Conservation (phyloP, 768 basidiomycete genomes). For the Tulasnella sp. region DNA sequence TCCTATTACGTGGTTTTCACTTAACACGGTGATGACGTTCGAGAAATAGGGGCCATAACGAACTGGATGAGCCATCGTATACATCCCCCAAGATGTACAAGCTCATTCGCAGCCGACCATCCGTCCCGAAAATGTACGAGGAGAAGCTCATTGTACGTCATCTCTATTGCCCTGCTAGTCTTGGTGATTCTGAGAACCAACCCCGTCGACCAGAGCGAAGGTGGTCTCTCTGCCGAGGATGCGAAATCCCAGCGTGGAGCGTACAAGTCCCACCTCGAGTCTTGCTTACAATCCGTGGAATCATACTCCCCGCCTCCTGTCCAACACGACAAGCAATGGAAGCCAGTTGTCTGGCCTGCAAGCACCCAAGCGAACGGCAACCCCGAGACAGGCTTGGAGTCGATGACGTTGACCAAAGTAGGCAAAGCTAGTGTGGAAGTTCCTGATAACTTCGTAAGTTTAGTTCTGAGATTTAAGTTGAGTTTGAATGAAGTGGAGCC, state of each 20-base stretch:
- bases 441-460: constrained; percentile 56
- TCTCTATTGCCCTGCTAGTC: neutral
- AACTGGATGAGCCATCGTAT: constrained; percentile 77
- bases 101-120: constrained; percentile 66
- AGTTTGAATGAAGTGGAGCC: neutral
- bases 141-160: constrained; percentile 59
- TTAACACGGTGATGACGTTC: neutral
- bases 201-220: constrained; percentile 36
- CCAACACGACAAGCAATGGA: constrained; percentile 67
- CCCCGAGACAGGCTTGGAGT: constrained; percentile 62
- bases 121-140: constrained; percentile 77
- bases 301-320: constrained; percentile 43
- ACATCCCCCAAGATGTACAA: constrained; percentile 90
- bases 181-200: neutral
- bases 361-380: constrained; percentile 43
- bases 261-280: constrained; percentile 58
- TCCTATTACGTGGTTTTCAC: neutral
- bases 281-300: constrained; percentile 45
- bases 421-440: constrained; percentile 61
- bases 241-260: constrained; percentile 45
- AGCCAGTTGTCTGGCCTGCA: constrained; percentile 51
- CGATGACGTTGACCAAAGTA: constrained; percentile 45
- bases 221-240: constrained; percentile 44
- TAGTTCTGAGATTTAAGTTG: neutral
- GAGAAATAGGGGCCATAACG: constrained; percentile 69